A percentile compares a stretch with the other conserved stretches of the same genome.
Evolutionary conservation across 495 filamentous ascomycete genomes (phyloP).

Genomic region (Podospora sp.): DNA sequence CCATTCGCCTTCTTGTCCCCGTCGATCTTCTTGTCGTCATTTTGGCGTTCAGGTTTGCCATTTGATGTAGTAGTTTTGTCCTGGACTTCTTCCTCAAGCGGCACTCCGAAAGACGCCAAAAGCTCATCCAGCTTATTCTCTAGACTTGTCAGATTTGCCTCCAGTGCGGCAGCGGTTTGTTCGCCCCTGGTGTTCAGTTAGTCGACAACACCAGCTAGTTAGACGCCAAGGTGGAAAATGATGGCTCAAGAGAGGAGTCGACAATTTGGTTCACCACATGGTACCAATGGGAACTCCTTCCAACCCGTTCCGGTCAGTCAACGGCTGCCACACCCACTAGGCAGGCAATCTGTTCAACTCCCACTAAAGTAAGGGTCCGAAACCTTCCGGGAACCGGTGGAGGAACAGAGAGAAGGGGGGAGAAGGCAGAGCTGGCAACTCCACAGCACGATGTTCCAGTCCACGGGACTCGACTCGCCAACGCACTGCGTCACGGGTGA

Average conservation of each 20-base stretch:
- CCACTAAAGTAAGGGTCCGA: background rate
- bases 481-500: conserved; percentile 8
- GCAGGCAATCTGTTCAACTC: background rate
- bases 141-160: conserved; percentile 53
- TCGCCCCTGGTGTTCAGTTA: conserved; percentile 49
- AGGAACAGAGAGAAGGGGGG: background rate
- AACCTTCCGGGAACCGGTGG: background rate
- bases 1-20: background rate
- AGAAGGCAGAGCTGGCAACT: background rate
- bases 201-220: background rate
- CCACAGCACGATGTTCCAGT: background rate
- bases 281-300: background rate
- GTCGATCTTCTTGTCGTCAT: background rate
- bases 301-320: background rate
- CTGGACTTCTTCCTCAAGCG: background rate
- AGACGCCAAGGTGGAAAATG: background rate
- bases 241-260: background rate
- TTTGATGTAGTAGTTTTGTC: background rate
- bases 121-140: conserved; percentile 59
- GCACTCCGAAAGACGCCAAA: conserved; percentile 41
- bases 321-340: conserved; percentile 3
- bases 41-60: background rate
- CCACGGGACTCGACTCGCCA: conserved; percentile 7
- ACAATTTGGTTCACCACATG: background rate
- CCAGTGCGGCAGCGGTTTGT: conserved; percentile 55